A percentile compares a stretch with the other conserved stretches of the same genome.
These are phyloP conservation scores for Fraxinus xanthoxyloides DNA, from an alignment of 305 asterid genomes.

Conservation along the genomic window DNA sequence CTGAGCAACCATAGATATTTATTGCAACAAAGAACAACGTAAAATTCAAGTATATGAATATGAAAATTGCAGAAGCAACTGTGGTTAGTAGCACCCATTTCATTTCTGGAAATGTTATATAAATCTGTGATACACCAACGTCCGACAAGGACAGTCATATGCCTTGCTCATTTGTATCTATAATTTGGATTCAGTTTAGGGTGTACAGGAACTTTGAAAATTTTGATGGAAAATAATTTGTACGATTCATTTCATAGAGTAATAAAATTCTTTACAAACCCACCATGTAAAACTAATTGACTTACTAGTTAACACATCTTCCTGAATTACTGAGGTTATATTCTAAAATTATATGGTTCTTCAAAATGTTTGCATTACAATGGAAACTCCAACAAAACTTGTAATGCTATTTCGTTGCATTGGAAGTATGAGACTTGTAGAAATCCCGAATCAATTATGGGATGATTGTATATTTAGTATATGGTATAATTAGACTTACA, in stretches of 20 bases:
- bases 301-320: not conserved
- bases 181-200: not conserved
- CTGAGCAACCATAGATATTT: constrained; percentile 16
- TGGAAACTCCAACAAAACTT: not conserved
- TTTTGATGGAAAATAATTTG: not conserved
- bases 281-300: not conserved
- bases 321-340: not conserved
- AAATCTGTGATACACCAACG: not conserved
- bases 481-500: too few relatives aligned
- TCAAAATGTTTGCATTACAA: not conserved
- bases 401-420: not conserved
- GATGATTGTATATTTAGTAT: too few relatives aligned
- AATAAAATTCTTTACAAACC: constrained; percentile 7
- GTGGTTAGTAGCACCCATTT: not conserved
- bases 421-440: not conserved
- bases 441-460: too few relatives aligned
- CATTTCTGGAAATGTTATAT: not conserved
- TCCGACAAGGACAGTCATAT: not conserved
- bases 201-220: not conserved
- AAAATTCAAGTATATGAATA: constrained; percentile 2
- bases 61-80: constrained; percentile 1
- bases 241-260: not conserved
- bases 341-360: not conserved
- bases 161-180: not conserved
- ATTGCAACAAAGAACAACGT: not conserved